Conservation (phyloP, 164 flowering plant genomes). For the Annona squamosa region DNA sequence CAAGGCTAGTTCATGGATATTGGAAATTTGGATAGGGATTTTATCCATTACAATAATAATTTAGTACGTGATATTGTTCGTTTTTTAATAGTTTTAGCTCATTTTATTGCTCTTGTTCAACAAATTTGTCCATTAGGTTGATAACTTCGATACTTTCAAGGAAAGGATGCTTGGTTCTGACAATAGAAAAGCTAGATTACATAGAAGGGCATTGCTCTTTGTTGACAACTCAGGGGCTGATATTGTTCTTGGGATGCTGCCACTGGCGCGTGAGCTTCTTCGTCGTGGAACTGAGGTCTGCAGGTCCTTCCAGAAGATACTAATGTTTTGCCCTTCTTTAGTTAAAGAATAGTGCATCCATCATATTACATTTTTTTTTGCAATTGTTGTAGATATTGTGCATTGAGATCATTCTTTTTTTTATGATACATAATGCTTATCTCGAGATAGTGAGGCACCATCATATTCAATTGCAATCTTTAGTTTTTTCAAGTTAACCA, state of each 20-base stretch:
- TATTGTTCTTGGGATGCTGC: slow-evolving; percentile 93
- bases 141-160: slow-evolving; percentile 77
- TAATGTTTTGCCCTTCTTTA: background rate
- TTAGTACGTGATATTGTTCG: background rate
- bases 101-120: background rate
- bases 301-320: background rate
- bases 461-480: background rate
- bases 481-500: background rate
- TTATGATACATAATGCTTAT: background rate
- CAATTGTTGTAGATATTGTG: background rate
- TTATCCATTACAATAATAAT: background rate
- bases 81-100: background rate
- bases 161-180: slow-evolving; percentile 86
- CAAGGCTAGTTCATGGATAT: background rate
- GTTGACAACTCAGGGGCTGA: slow-evolving; percentile 99
- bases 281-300: slow-evolving; percentile 94
- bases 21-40: background rate
- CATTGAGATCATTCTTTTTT: background rate
- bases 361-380: too few relatives aligned
- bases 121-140: slow-evolving; percentile 47
- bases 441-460: background rate
- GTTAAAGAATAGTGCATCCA: too few relatives aligned
- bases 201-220: slow-evolving; percentile 90
- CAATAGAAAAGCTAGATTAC: slow-evolving; percentile 43
- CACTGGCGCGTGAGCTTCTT: slow-evolving; percentile 91